Base-by-base conservation (phyloP, 257 asterid species). In the Nicotiana noctiflora region DNA sequence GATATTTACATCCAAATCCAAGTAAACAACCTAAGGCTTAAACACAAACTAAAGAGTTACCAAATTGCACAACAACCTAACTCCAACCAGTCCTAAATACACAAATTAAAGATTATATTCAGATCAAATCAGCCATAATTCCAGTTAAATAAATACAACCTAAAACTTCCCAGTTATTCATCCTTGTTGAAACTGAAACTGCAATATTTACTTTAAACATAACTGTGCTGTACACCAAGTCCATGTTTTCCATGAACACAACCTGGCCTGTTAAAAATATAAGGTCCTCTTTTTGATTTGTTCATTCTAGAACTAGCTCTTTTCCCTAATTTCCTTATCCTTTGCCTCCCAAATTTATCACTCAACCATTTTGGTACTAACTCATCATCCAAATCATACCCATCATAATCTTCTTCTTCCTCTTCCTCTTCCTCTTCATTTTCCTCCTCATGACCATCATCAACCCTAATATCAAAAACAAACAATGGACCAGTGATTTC, bases 301-400 rank as follows among this genome's bases (percentile, higher is more conserved):
- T 75, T 84, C 64, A 83, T 81, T 81, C 83, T 91, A 0, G 93
- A 87, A n/a, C 81, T 81, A 6, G 87, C 87, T 84, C 89, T 92
- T 77, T 93, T 90, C 88, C 96, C 97, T 86, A 88, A 72, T 79
- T 93, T 94, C 89, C 79, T 86, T 2, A 92, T 90, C 89, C 98
- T 88, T 90, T 93, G 91, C 81, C 82, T 90, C 83, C 89, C 97
- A 25, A 89, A 82, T 84, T 84, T 94, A 65, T 80, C 87, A 86
- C 86, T 87, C 86, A 91, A 64, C 62, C 86, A 82, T 88, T 91
- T 84, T 0, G 98, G 97, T 83, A 94, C 87, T 94, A 94, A 81
- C 65, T 94, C 96, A 81, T 94, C 97, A 40, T 91, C 95, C 81
- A 86, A 77, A 70, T 87, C 92, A 29, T 84, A 27, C 15, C 61